Evolutionary conservation across 2,329 filamentous ascomycete species (phyloP), one percentile per base, ranked within the genome.

Genomic region (Clarireedia sp.): DNA sequence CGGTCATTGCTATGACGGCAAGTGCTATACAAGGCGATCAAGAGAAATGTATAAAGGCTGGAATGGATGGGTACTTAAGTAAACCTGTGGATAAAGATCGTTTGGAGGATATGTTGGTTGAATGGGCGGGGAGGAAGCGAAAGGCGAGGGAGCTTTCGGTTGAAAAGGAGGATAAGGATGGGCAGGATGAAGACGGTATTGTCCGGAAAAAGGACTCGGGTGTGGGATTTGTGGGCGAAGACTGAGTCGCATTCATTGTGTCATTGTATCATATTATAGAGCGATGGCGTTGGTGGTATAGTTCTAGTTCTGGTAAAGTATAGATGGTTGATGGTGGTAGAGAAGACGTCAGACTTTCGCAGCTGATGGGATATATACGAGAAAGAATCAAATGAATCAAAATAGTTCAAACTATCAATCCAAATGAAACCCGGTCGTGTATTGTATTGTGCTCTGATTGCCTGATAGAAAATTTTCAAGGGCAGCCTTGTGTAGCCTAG

Each of bases 31-130:
- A 72, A 1, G 74, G 75, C 43, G 75, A 75, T 1, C 70, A 72
- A 49, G 69, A 73, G 37, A 75, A 80, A 56, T 77, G 77, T 1
- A 70, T 75, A 44, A 73, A 73, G 0, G 78, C 75, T 33, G 78
- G 78, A 0, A 71, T 80, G 26, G 77, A 81, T 51, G 60, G 79
- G 21, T 80, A 80, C 56, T 60, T 81, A 4, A 76, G 78, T 4
- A 78, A 78, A 64, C 77, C 76, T 0, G 74, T 79, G 16, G 61
- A 65, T 38, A 60, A 58, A 38, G 51, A 19, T 21, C 58, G 46
- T 36, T 45, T 65, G 44, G 62, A 65, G 47, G 58, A 60, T 23
- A 64, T 64, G 55, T 55, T 65, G 36, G 37, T 65, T 10, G 61
- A 62, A 19, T 65, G 63, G 63, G 60, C 53, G 17, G 37, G 56